phyloP scores from a whole-genome alignment of 768 basidiomycete genomes.

The Phylloporus scabripes region DNA sequence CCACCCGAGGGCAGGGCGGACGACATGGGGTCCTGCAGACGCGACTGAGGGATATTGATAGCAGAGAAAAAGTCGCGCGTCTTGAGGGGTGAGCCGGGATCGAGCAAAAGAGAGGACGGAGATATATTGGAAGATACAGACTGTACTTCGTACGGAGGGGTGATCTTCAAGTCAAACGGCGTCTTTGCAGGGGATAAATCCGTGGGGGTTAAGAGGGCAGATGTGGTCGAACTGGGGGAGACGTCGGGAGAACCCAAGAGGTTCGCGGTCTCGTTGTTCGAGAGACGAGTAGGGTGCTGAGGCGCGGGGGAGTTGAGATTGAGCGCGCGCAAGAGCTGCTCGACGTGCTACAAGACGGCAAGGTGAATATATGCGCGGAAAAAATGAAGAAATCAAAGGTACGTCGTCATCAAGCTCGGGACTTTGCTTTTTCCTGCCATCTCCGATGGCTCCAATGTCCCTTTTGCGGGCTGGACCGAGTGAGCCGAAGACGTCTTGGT shows the following conservation, averaged over 20 bases:
- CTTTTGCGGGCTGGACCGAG: slow-evolving; percentile 37
- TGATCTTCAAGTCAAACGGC: slow-evolving; percentile 51
- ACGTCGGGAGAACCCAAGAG: slow-evolving; percentile 58
- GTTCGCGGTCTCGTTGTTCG: slow-evolving; percentile 38
- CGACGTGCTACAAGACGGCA: slow-evolving; percentile 54
- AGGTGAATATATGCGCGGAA: slow-evolving; percentile 29
- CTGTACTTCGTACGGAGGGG: slow-evolving; percentile 46
- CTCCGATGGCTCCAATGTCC: slow-evolving; percentile 69
- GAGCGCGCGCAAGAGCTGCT: slow-evolving; percentile 72
- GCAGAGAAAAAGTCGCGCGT: slow-evolving; percentile 28
- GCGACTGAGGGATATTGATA: slow-evolving; percentile 22
- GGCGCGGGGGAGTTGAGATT: slow-evolving; percentile 75
- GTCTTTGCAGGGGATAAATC: slow-evolving; percentile 62
- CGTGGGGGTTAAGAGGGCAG: slow-evolving; percentile 67
- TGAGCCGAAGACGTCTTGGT: slow-evolving; percentile 59
- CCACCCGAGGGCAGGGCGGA: slow-evolving; percentile 20
- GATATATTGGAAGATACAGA: slow-evolving; percentile 22
- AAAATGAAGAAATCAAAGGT: slow-evolving; percentile 21
- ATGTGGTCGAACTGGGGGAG: slow-evolving; percentile 67
- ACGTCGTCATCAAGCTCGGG: slow-evolving; percentile 50
- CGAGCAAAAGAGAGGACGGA: slow-evolving; percentile 40
- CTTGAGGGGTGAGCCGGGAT: slow-evolving; percentile 37
- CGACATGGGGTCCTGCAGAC: slow-evolving; percentile 17
- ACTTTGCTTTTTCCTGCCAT: slow-evolving; percentile 62
- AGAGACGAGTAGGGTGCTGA: slow-evolving; percentile 38